These are phyloP conservation scores for Pseudogymnoascus sp. DNA, from an alignment of 2,329 filamentous ascomycete genomes.

Conservation along the genomic window DNA sequence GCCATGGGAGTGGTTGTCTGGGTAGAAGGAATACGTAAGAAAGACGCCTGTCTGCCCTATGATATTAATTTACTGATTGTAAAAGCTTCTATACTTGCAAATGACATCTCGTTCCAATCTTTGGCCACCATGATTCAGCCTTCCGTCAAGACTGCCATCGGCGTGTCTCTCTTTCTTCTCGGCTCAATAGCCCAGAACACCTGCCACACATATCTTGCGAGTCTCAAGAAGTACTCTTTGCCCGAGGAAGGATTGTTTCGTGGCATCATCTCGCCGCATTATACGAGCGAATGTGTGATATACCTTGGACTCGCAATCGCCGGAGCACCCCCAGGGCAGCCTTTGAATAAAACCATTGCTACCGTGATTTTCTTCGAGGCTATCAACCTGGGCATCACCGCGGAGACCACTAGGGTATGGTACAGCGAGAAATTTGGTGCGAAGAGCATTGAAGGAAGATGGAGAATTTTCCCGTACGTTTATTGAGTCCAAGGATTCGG, in stretches of 20 bases:
- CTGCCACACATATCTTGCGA: conserved; percentile 61
- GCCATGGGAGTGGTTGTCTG: conserved; percentile 67
- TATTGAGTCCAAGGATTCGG: conserved; percentile 35
- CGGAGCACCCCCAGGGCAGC: conserved; percentile 57
- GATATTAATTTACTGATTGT: conserved; percentile 16
- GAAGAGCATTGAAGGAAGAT: conserved; percentile 52
- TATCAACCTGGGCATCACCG: conserved; percentile 75
- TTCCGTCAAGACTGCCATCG: conserved; percentile 43
- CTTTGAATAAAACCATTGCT: conserved; percentile 65
- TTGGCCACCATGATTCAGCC: conserved; percentile 18
- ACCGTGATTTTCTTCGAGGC: conserved; percentile 64
- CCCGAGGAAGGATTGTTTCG: conserved; percentile 66
- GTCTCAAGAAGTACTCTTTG: conserved; percentile 73
- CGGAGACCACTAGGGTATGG: conserved; percentile 69
- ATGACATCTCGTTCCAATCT: conserved; percentile 8
- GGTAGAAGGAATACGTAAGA: conserved; percentile 70
- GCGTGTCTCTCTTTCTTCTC: conserved; percentile 55
- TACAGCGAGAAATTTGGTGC: conserved; percentile 67
- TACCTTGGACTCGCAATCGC: conserved; percentile 71
- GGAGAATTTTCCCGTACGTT: conserved; percentile 68
- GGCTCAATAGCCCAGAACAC: conserved; percentile 67
- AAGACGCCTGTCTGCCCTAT: not conserved
- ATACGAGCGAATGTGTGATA: conserved; percentile 77
- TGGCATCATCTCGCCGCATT: conserved; percentile 75
- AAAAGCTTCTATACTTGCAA: conserved; percentile 1